Evolutionary conservation across 345 rosid genomes (phyloP), one percentile per base, ranked within the genome.

Genomic region (Salix viminalis): DNA sequence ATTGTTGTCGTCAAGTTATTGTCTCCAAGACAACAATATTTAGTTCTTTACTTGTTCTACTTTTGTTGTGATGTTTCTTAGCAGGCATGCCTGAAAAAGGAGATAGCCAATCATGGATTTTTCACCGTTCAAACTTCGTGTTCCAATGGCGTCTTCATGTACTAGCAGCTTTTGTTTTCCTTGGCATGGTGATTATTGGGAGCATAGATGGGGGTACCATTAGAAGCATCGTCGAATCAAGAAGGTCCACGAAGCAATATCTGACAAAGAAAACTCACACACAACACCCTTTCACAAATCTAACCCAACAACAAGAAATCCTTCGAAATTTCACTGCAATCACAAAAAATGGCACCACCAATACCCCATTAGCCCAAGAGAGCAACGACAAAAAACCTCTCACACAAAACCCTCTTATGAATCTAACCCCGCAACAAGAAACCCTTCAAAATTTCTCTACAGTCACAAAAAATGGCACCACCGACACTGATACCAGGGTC

Each of bases 111-210:
- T 56, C 62, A 1, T 56, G 28, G 28, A 11, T 56, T n/a, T 8
- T 56, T 52, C 42, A 81, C 71, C 80, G 85, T 11, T 83, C 91
- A 18, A 84, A 79, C 12, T 89, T 80, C 34, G 23, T 88, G 42
- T 85, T 84, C 80, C 94, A 89, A 82, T 90, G 94, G 93, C 86
- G 98, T 54, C 85, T 96, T 69, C 88, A 91, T 70, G 81, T 89
- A 21, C 83, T 93, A 7, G 85, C 90, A 11, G 86, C 90, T 76
- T 79, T 96, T 4, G 91, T 89, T 44, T 88, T 90, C 65, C 75
- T 87, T 50, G 87, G 84, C 15, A 80, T 90, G 94, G 78, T 90
- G 72, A 87, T 81, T 26, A 82, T 90, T 54, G 92, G 94, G 96
- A 90, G 90, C 88, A 77, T 91, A 4, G 99, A 96, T 68, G 91